A percentile compares a stretch with the other conserved stretches of the same genome.
Evolutionary conservation across 164 flowering plant species (phyloP).

Genomic region (Paratinospora sagittata): DNA sequence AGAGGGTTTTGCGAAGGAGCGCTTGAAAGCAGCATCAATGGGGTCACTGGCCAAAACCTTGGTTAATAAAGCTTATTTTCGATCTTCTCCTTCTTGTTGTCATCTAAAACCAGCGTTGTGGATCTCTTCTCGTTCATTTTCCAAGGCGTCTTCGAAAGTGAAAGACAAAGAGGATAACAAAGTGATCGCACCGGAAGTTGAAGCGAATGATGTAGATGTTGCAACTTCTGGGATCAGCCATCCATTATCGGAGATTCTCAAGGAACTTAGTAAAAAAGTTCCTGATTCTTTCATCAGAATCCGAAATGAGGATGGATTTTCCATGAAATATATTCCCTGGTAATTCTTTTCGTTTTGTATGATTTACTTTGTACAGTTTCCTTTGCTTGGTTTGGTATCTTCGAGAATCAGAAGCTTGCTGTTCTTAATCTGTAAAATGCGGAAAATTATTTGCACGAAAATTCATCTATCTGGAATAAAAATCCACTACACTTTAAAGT

Average conservation of each 20-base stretch:
- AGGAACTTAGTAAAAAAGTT: slow-evolving; percentile 66
- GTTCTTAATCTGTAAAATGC: no score
- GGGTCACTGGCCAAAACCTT: slow-evolving; percentile 3
- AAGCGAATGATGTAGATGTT: slow-evolving; percentile 18
- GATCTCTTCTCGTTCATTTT: slow-evolving; percentile 9
- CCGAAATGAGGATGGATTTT: slow-evolving; percentile 56
- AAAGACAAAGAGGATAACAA: slow-evolving; percentile 9
- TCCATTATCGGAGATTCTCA: slow-evolving; percentile 75
- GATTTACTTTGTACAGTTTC: not conserved
- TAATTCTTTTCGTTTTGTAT: slow-evolving; percentile 12
- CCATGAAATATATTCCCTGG: slow-evolving; percentile 81
- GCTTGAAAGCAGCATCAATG: not conserved
- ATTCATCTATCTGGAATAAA: no score
- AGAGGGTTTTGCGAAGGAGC: not conserved
- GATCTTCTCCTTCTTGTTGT: slow-evolving; percentile 3
- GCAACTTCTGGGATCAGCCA: slow-evolving; percentile 61
- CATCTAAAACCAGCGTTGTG: not conserved
- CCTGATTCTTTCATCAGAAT: slow-evolving; percentile 59
- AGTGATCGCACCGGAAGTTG: slow-evolving; percentile 11
- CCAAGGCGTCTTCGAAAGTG: slow-evolving; percentile 8
- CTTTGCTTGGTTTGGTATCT: not conserved
- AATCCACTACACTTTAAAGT: no score
- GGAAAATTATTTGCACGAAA: no score
- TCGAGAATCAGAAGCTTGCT: not conserved
- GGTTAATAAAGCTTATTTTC: not conserved